Percentiles rank a stretch among this genome's conserved stretches.
Conservation (phyloP, 768 basidiomycete species). For the Rubroboletus pulcherrimus region DNA sequence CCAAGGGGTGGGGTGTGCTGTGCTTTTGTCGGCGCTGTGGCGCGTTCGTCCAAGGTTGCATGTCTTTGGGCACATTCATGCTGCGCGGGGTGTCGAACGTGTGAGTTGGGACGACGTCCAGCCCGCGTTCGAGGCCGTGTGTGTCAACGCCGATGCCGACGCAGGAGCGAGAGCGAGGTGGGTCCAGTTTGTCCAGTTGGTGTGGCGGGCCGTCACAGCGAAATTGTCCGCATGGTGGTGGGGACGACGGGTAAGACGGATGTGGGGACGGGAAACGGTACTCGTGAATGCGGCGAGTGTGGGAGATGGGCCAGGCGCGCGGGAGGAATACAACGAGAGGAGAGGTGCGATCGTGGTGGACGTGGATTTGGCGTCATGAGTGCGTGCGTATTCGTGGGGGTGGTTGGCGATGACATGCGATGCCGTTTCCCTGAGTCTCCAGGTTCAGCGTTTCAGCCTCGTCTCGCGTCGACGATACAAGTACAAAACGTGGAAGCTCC, state of each 20-base stretch:
- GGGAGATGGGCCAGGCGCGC: constrained; percentile 16
- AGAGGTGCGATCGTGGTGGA: constrained; percentile 31
- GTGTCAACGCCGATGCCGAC: constrained; percentile 1
- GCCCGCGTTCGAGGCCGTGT: constrained; percentile 29
- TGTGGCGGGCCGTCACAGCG: constrained; percentile 8
- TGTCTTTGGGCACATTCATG: constrained; percentile 44
- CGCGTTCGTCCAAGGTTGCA: constrained; percentile 34
- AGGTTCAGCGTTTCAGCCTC: neutral
- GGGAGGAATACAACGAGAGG: constrained; percentile 17
- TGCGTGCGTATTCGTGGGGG: neutral
- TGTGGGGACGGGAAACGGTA: constrained; percentile 19
- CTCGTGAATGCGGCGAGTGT: constrained; percentile 33
- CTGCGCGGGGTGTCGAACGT: constrained; percentile 31
- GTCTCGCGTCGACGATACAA: no score
- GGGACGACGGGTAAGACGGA: constrained; percentile 5
- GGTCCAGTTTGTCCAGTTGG: constrained; percentile 13
- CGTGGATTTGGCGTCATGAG: constrained; percentile 6
- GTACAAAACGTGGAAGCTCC: neutral
- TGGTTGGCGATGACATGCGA: neutral
- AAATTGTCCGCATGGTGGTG: constrained; percentile 6
- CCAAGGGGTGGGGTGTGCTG: constrained; percentile 29
- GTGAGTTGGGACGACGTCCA: constrained; percentile 33
- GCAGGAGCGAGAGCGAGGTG: constrained; percentile 10
- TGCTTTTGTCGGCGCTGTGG: constrained; percentile 33
- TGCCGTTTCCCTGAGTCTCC: neutral